Conservation (phyloP, 768 basidiomycete species). For the Peribolospora kevripleyi region DNA sequence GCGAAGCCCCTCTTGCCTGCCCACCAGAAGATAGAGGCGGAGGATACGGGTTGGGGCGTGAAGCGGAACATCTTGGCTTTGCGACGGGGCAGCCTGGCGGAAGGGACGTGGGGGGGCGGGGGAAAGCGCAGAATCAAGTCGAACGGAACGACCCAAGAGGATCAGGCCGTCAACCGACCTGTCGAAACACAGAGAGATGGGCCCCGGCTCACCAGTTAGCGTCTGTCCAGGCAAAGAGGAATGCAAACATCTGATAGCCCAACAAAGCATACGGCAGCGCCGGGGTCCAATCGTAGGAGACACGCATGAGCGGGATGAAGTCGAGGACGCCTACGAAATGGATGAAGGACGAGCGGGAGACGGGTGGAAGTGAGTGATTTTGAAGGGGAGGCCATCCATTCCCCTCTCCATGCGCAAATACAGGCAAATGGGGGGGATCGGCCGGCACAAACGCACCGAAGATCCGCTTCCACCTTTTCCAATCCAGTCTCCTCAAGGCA, state of each 20-base stretch:
- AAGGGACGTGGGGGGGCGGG: neutral
- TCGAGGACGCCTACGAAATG: conserved; percentile 22
- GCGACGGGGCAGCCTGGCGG: conserved; percentile 19
- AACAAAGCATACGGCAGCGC: conserved; percentile 23
- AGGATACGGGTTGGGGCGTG: conserved; percentile 27
- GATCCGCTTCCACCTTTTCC: conserved; percentile 25
- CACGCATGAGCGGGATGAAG: conserved; percentile 29
- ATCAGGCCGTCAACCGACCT: neutral
- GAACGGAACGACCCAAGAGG: neutral
- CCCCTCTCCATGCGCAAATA: neutral
- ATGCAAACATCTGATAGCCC: conserved; percentile 28
- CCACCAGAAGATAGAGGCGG: conserved; percentile 25
- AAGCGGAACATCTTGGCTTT: conserved; percentile 31
- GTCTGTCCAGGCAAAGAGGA: conserved; percentile 29
- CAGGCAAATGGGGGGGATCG: neutral
- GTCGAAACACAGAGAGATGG: too few relatives aligned
- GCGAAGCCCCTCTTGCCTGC: conserved; percentile 27
- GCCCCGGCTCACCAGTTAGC: conserved; percentile 21
- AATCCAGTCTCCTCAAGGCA: conserved; percentile 24
- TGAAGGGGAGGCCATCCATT: neutral
- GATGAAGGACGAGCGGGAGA: too few relatives aligned
- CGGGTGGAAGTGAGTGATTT: neutral
- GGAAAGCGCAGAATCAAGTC: neutral
- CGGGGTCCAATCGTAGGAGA: conserved; percentile 25
- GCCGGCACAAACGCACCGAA: conserved; percentile 24